These are phyloP conservation scores for Neurospora sublineolata DNA, from an alignment of 495 filamentous ascomycete species.

Conservation along the genomic window DNA sequence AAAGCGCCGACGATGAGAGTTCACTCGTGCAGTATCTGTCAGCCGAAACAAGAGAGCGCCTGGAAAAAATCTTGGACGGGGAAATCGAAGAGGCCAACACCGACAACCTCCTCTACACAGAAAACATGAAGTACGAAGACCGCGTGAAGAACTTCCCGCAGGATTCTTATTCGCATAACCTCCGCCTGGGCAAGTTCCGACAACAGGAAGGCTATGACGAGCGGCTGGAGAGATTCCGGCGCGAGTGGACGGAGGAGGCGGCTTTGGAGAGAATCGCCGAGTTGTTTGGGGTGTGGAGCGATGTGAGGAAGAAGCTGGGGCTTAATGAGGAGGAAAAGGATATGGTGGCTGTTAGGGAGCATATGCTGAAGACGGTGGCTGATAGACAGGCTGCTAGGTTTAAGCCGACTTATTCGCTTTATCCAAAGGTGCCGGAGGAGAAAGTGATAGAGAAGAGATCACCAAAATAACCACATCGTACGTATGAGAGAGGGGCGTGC, in stretches of 20 bases:
- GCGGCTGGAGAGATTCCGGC: background rate
- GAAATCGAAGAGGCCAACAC: background rate
- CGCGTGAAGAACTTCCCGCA: background rate
- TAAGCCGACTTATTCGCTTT: background rate
- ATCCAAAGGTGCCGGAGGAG: background rate
- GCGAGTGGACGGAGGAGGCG: background rate
- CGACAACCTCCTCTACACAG: background rate
- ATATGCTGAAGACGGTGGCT: background rate
- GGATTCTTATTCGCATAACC: background rate
- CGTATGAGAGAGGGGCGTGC: background rate
- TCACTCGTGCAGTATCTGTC: background rate
- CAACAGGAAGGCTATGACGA: background rate
- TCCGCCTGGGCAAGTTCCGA: background rate
- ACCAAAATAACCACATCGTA: background rate
- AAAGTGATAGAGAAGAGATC: background rate
- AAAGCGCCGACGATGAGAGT: background rate
- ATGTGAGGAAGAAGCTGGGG: background rate
- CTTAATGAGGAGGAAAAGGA: background rate
- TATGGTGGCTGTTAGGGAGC: background rate
- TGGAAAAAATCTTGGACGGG: background rate
- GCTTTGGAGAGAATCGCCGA: background rate
- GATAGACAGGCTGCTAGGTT: background rate
- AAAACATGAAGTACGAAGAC: background rate
- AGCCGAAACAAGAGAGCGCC: background rate
- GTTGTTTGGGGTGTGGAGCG: background rate